These are phyloP conservation scores for Triticum turgidum DNA, from an alignment of 176 grass and related monocot species.

Conservation along the genomic window DNA sequence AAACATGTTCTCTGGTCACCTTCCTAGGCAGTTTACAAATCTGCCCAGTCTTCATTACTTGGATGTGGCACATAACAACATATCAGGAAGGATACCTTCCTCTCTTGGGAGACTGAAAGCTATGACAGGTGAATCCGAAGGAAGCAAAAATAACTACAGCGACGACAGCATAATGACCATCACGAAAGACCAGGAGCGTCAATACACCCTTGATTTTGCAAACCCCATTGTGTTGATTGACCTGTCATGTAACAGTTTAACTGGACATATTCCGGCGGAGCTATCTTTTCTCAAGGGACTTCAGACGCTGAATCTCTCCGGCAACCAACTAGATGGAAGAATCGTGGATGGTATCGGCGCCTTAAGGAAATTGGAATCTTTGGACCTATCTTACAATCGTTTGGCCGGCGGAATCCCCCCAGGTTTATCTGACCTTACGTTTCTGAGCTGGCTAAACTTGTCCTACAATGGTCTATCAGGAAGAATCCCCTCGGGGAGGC, in stretches of 20 bases:
- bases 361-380: conserved; percentile 20
- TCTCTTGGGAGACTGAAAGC: neutral
- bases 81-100: conserved; percentile 43
- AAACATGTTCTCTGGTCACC: conserved; percentile 37
- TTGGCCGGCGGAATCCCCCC: neutral
- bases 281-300: conserved; percentile 8
- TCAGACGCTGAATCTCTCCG: conserved; percentile 15
- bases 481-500: too few relatives aligned
- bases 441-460: conserved; percentile 31
- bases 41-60: conserved; percentile 15
- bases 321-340: conserved; percentile 4
- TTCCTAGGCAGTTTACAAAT: conserved; percentile 25
- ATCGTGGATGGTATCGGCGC: conserved; percentile 3
- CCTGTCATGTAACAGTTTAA: conserved; percentile 27
- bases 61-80: conserved; percentile 42
- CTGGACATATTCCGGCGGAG: neutral
- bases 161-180: neutral
- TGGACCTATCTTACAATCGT: conserved; percentile 22
- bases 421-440: neutral
- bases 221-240: neutral
- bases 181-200: conserved; percentile 5
- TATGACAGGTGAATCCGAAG: neutral
- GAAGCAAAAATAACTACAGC: neutral
- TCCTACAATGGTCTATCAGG: conserved; percentile 23
- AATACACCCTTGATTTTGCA: neutral